Conservation (phyloP, 441 rosid species). For the Bocquillonia castaneifolia region DNA sequence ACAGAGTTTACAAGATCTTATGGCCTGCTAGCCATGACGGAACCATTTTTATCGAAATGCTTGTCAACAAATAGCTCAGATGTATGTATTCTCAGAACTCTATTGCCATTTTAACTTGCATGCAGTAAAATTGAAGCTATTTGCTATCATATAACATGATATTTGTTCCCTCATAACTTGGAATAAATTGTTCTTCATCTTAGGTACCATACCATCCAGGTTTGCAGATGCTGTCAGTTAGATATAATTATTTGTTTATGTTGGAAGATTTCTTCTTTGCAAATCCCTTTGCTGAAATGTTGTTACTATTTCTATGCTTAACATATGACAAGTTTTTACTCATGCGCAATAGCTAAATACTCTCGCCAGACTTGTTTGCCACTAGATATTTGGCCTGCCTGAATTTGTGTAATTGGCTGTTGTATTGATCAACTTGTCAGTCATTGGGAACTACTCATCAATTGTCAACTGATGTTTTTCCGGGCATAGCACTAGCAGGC, state of each 20-base stretch:
- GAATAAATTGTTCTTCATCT: background rate
- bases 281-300: background rate
- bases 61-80: conserved; percentile 54
- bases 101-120: conserved; percentile 6
- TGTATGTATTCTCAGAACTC: conserved; percentile 42
- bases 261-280: background rate
- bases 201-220: background rate
- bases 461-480: background rate
- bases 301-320: background rate
- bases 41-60: conserved; percentile 50
- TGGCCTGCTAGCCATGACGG: conserved; percentile 41
- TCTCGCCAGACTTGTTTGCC: background rate
- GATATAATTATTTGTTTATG: background rate
- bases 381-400: background rate
- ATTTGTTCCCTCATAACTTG: background rate
- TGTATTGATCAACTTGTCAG: background rate
- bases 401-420: background rate
- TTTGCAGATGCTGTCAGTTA: background rate
- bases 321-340: background rate
- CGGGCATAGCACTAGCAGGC: background rate
- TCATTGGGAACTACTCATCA: background rate
- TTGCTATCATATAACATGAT: background rate
- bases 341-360: background rate
- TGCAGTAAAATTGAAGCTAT: background rate
- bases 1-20: conserved; percentile 44